phyloP scores from a whole-genome alignment of 345 rosid genomes.

The Stellera chamaejasme region DNA sequence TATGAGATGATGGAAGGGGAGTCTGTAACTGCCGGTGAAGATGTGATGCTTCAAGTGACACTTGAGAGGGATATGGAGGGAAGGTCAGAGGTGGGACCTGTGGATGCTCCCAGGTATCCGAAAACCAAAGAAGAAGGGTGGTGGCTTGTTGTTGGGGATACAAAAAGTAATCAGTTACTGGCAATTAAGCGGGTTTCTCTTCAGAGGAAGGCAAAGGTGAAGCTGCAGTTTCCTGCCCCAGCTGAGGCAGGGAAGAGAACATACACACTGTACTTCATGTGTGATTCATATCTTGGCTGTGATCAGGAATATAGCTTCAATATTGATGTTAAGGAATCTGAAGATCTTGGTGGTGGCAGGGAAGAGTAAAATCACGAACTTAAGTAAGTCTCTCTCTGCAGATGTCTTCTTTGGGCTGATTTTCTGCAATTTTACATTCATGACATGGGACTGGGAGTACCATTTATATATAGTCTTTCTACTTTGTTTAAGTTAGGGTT shows the following conservation, averaged over 20 bases:
- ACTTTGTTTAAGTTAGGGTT: too few relatives aligned
- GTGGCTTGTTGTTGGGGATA: slow-evolving; percentile 94
- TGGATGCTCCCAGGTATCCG: slow-evolving; percentile 63
- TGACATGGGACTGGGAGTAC: too few relatives aligned
- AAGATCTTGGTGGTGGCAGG: slow-evolving; percentile 21
- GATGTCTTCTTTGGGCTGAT: too few relatives aligned
- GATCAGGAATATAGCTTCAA: slow-evolving; percentile 73
- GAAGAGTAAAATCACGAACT: not conserved
- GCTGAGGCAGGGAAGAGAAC: slow-evolving; percentile 54
- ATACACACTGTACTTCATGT: slow-evolving; percentile 69
- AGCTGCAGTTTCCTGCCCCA: slow-evolving; percentile 75
- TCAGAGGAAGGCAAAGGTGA: slow-evolving; percentile 65
- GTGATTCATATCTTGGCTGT: slow-evolving; percentile 85
- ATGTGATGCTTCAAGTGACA: slow-evolving; percentile 50
- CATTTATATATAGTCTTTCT: too few relatives aligned
- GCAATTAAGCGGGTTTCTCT: slow-evolving; percentile 86
- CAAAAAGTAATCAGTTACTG: slow-evolving; percentile 67
- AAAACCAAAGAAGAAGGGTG: slow-evolving; percentile 94
- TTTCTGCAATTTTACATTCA: too few relatives aligned
- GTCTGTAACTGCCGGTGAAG: slow-evolving; percentile 46
- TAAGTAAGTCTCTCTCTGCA: too few relatives aligned
- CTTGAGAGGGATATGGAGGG: slow-evolving; percentile 82
- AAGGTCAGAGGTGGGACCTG: slow-evolving; percentile 70
- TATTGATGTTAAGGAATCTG: slow-evolving; percentile 43
- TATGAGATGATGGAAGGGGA: slow-evolving; percentile 57